A percentile compares a stretch with the other conserved stretches of the same genome.
Evolutionary conservation across 306 rosid genomes (phyloP).

Genomic region (Pyrus bretschneideri): DNA sequence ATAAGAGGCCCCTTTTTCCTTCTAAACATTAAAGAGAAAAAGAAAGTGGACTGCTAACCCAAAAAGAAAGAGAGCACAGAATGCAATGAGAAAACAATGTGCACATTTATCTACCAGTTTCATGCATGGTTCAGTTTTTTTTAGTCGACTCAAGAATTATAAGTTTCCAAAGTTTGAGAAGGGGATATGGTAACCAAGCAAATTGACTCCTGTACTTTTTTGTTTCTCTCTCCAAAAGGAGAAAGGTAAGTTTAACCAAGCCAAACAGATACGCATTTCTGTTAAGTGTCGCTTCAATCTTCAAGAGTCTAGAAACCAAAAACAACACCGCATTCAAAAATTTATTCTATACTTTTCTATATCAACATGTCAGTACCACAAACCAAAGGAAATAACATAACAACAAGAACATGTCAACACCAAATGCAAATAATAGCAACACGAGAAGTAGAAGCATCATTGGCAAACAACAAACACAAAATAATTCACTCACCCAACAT

Average conservation of each 20-base stretch:
- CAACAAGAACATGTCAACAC: neutral
- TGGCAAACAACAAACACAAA: neutral
- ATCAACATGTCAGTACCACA: neutral
- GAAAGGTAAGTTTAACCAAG: neutral
- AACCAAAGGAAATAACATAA: constrained; percentile 5
- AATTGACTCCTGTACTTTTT: neutral
- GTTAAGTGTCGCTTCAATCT: neutral
- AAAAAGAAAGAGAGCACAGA: neutral
- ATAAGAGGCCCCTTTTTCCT: neutral
- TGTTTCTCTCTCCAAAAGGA: neutral
- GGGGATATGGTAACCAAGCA: neutral
- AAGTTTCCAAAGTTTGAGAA: neutral
- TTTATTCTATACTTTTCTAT: neutral
- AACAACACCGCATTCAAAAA: neutral
- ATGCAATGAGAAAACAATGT: neutral
- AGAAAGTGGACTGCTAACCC: neutral
- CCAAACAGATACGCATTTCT: neutral
- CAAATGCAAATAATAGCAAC: neutral
- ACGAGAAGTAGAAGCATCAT: neutral
- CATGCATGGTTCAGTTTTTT: neutral
- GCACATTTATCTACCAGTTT: neutral
- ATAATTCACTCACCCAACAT: constrained; percentile 74
- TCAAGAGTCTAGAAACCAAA: neutral
- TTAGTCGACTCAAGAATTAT: neutral
- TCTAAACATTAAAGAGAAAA: neutral